Evolutionary conservation across 345 rosid species (phyloP).

Genomic region (Citrus sp.): DNA sequence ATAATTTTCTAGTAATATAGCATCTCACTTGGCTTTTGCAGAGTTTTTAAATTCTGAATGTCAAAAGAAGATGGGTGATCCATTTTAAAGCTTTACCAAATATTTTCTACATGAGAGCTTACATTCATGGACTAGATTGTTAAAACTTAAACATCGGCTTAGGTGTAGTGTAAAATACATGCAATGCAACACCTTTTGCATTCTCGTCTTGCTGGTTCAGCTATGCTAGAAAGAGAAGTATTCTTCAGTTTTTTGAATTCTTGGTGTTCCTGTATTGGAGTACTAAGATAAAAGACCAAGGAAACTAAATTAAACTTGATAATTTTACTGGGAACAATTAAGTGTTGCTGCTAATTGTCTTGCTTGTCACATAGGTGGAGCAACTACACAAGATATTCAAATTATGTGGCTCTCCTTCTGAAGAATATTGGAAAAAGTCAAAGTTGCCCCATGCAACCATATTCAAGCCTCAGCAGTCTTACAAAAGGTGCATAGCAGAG

Average conservation of each 20-base stretch:
- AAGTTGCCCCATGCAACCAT: slow-evolving; percentile 81
- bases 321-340: background rate
- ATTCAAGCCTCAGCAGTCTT: slow-evolving; percentile 72
- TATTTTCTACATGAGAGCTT: slow-evolving; percentile 1
- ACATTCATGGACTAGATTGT: background rate
- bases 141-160: background rate
- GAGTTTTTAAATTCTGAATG: background rate
- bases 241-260: background rate
- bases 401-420: slow-evolving; percentile 77
- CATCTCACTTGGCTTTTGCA: background rate
- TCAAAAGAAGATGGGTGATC: background rate
- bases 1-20: background rate
- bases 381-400: slow-evolving; percentile 77
- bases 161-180: background rate
- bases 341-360: slow-evolving; percentile 14
- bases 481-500: slow-evolving; percentile 61
- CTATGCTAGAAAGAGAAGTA: background rate
- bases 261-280: background rate
- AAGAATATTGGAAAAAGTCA: slow-evolving; percentile 76
- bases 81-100: background rate
- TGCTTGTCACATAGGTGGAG: slow-evolving; percentile 50
- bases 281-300: background rate
- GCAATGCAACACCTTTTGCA: background rate
- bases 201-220: background rate
- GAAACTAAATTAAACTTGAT: background rate